Evolutionary conservation across 192 early-diverging fungal species (phyloP), one percentile per base, ranked within the genome.

Genomic region (Martensiomyces pterosporus): DNA sequence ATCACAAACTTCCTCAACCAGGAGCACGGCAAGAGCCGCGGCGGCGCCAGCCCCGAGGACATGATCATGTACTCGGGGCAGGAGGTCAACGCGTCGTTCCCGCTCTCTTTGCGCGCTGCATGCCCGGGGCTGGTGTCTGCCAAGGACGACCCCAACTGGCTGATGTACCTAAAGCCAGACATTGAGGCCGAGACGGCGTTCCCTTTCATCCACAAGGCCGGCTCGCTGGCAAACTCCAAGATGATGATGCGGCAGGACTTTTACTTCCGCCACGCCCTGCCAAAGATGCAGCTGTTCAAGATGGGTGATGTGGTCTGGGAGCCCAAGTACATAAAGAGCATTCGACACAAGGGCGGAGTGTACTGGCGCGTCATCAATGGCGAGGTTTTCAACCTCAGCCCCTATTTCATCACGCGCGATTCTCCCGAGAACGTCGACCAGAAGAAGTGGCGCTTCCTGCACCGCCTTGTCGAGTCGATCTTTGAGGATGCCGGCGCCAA

Each of bases 31-130:
- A 63, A 39, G 32, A 57, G 60, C 40, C 57, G 52, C 18, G 61
- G 61, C 19, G 68, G 61, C 23, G 67, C 60, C 21, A 60, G 56
- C 17, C 56, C 53, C 34, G 62, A 61, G 34, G 62, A 61, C 23
- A 65, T 73, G 51, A 41, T 60, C 39, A 48, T 52, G 52, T 80
- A 76, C 47, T 76, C 80, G 7, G 85, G 85, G 17, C 71, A 73
- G 39, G 86, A 88, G 52, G 41, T 88, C 26, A 81, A 84, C 16
- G 65, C 74, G 18, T 75, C 76, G 32, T 85, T 88, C 35, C 86
- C 86, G 16, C 50, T 84, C 18, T 64, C 75, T 2, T 46, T 82
- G 33, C 60, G 73, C 14, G 60, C 61, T 14, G 80, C 79, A 9
- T 87, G 85, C 44, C 64, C 72, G 8, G 77, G 73, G 7, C 55